These are phyloP conservation scores for Capronia epimyces DNA, from an alignment of 2,329 filamentous ascomycete genomes.

Conservation along the genomic window DNA sequence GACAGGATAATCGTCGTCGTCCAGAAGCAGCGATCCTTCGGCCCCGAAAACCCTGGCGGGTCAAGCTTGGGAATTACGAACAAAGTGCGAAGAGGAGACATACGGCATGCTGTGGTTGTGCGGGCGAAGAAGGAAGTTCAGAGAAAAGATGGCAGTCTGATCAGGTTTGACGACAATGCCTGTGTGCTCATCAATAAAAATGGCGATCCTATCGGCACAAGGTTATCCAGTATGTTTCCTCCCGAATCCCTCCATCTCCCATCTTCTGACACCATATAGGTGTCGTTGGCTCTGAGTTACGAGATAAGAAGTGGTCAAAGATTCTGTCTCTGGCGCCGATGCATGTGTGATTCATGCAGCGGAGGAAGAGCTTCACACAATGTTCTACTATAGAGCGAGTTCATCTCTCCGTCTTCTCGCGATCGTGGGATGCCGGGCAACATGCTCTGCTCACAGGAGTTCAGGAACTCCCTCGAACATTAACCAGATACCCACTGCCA, in stretches of 20 bases:
- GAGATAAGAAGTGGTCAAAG: constrained; percentile 95
- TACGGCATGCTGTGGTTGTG: constrained; percentile 91
- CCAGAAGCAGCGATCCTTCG: constrained; percentile 83
- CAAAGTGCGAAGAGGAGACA: constrained; percentile 94
- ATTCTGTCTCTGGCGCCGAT: constrained; percentile 90
- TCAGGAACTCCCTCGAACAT: not conserved
- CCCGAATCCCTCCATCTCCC: constrained; percentile 3
- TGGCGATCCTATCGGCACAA: constrained; percentile 87
- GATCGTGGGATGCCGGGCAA: no score
- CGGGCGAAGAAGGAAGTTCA: constrained; percentile 83
- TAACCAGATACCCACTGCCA: not conserved
- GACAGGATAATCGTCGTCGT: constrained; percentile 97
- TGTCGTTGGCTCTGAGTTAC: constrained; percentile 82
- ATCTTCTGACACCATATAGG: constrained; percentile 42
- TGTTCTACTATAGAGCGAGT: not conserved
- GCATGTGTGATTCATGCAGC: constrained; percentile 48
- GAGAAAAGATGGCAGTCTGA: constrained; percentile 78
- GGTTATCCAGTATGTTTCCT: constrained; percentile 64
- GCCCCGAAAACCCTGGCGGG: constrained; percentile 56
- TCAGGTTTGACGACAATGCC: constrained; percentile 95
- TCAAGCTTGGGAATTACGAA: constrained; percentile 71
- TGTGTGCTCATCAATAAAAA: constrained; percentile 96
- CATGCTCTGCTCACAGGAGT: not conserved
- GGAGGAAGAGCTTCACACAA: not conserved
- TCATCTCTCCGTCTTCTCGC: not conserved